Evolutionary conservation across 768 basidiomycete species (phyloP).

Genomic region (Kwoniella dejecticola): DNA sequence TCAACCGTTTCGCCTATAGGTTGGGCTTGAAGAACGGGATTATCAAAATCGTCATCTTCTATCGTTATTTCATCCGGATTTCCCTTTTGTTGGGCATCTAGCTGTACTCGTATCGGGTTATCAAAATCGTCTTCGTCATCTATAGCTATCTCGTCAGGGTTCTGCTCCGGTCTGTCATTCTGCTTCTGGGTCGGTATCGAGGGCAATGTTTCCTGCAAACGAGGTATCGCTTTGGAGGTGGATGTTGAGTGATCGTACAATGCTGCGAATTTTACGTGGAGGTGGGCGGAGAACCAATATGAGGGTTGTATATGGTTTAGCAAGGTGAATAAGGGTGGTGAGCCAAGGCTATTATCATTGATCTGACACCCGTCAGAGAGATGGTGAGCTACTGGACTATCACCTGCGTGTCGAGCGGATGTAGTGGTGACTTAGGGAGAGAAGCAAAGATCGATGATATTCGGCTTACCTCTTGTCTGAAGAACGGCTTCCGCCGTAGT

Average conservation of each 20-base stretch:
- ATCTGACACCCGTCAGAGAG: slow-evolving; percentile 58
- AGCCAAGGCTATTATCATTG: slow-evolving; percentile 70
- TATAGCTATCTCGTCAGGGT: slow-evolving; percentile 53
- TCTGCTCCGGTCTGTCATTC: slow-evolving; percentile 9
- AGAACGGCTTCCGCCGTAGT: slow-evolving; percentile 74
- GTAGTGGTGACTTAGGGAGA: too few species aligned
- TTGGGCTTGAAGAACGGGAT: slow-evolving; percentile 2
- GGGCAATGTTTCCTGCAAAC: slow-evolving; percentile 4
- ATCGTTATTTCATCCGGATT: slow-evolving; percentile 52
- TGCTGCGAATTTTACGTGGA: slow-evolving; percentile 86
- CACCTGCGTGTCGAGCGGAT: too few species aligned
- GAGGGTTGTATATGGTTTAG: slow-evolving; percentile 70
- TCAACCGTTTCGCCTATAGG: too few species aligned
- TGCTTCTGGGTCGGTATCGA: neutral
- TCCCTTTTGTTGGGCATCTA: neutral
- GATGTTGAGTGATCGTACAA: slow-evolving; percentile 47
- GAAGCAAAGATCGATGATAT: neutral
- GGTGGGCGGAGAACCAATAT: slow-evolving; percentile 92
- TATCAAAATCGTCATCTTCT: slow-evolving; percentile 32
- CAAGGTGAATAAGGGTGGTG: slow-evolving; percentile 79
- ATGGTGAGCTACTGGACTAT: too few species aligned
- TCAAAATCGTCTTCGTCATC: slow-evolving; percentile 33
- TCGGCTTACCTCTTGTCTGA: slow-evolving; percentile 63
- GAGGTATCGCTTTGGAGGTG: neutral
- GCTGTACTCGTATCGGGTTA: neutral